Base-by-base conservation (phyloP, 1,284 basidiomycete genomes). In the Fomitopsis schrenkii region DNA sequence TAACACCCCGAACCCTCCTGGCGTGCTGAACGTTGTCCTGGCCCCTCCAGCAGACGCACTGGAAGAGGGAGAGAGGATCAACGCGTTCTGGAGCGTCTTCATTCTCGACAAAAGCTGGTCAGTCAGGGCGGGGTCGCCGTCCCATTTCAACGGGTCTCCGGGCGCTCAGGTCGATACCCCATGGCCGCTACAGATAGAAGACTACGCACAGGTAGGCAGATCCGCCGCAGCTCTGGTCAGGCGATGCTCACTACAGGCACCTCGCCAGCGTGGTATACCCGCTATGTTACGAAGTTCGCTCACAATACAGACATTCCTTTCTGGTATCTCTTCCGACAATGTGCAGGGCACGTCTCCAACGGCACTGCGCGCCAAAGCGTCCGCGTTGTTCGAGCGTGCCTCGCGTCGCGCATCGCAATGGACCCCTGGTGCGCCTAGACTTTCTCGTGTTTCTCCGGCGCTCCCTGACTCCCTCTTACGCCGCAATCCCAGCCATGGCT, bases 21-120 rank as follows among this genome's bases (percentile, higher is more conserved):
- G 22, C 58, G 63, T 12, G 56, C 55, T 28, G 58, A 59, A 17
- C 64, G 56, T 58, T 40, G 63, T 61, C 38, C 45, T 70, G 5
- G 63, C 68, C 14, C 62, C 61, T 1, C 61, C 68, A 7, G 60
- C 56, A 12, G 77, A 80, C 63, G 59, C 72, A 0, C 65, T 78
- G 30, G 75, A 79, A 59, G 76, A 80, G 50, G 76, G 75, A 15
- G 80, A 82, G 65, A 71, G 77, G 8, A 76, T 81, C 54, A 72
- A 77, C 60, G 77, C 76, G 0, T 81, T 81, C 61, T 83, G 81
- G 81, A 71, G 71, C 14, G 77, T 78, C 0, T 74, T 78, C 42
- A 68, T 73, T 17, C 67, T 80, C 54, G 78, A 79, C 68, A 77
- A 77, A 58, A 76, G 74, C 53, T 80, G 79, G 76, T 68, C 74